Conservation (phyloP, 2,329 filamentous ascomycete species). For the Beauveria rudraprayagi region DNA sequence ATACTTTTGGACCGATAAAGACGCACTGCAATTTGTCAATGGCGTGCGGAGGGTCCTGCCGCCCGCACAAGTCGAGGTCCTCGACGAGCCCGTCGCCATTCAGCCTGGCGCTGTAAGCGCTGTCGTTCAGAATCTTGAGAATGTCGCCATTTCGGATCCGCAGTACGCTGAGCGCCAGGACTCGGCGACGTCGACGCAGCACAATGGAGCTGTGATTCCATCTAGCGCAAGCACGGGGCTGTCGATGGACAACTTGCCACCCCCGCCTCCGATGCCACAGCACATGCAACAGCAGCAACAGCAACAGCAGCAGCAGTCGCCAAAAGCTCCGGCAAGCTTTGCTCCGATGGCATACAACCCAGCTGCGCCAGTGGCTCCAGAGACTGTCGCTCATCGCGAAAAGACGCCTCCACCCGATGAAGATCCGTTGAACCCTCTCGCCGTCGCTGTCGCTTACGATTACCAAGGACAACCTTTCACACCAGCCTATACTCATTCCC, state of each 20-base stretch:
- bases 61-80: conserved; percentile 50
- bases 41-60: conserved; percentile 59
- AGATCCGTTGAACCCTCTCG: conserved; percentile 47
- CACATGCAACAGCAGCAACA: conserved; percentile 21
- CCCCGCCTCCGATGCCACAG: conserved; percentile 24
- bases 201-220: conserved; percentile 17
- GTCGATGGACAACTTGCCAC: conserved; percentile 15
- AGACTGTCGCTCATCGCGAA: conserved; percentile 63
- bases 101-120: conserved; percentile 50
- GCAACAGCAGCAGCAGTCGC: conserved; percentile 5
- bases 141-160: conserved; percentile 56
- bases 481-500: conserved; percentile 39
- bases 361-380: conserved; percentile 66
- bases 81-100: conserved; percentile 50
- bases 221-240: conserved; percentile 10
- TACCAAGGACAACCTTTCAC: conserved; percentile 46
- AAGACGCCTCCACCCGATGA: conserved; percentile 74
- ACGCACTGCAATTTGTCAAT: conserved; percentile 63
- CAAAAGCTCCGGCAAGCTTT: conserved; percentile 31
- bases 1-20: conserved; percentile 71
- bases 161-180: conserved; percentile 31
- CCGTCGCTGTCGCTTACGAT: conserved; percentile 50
- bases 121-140: conserved; percentile 67
- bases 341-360: conserved; percentile 69
- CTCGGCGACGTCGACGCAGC: conserved; percentile 15